Evolutionary conservation across 2,329 filamentous ascomycete species (phyloP).

Genomic region (Calonectria pseudoturangicola): DNA sequence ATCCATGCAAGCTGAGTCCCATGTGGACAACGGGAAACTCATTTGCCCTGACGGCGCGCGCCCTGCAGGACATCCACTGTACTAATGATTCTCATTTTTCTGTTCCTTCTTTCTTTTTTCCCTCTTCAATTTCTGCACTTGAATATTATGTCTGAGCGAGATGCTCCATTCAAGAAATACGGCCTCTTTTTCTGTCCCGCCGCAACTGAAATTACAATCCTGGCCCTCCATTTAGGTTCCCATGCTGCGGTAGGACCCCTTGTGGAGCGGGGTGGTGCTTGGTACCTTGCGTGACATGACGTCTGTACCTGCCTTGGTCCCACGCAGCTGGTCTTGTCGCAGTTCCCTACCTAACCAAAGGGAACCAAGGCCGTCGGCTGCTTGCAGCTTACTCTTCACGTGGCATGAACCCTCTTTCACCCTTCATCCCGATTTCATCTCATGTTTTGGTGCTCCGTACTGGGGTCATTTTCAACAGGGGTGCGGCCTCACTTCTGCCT

Average conservation of each 20-base stretch:
- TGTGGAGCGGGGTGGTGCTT: slow-evolving; percentile 24
- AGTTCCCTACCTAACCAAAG: background rate
- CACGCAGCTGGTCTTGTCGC: slow-evolving; percentile 22
- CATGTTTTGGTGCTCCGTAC: background rate
- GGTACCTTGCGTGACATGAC: slow-evolving; percentile 25
- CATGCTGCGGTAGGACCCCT: slow-evolving; percentile 14
- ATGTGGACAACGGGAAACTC: slow-evolving; percentile 38
- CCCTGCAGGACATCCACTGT: slow-evolving; percentile 16
- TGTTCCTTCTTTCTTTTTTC: background rate
- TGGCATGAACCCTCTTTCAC: slow-evolving; percentile 4
- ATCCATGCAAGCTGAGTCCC: slow-evolving; percentile 50
- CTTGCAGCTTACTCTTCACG: background rate
- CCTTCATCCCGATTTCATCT: slow-evolving; percentile 4
- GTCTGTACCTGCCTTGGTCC: slow-evolving; percentile 27
- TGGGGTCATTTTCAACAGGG: background rate
- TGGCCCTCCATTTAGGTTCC: background rate
- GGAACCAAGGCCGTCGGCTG: background rate
- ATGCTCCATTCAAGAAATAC: background rate
- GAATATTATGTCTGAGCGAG: slow-evolving; percentile 1
- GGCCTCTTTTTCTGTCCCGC: background rate
- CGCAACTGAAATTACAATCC: background rate
- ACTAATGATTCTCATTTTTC: slow-evolving; percentile 13
- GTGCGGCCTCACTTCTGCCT: background rate
- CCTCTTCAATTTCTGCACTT: too few species aligned
- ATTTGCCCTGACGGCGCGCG: background rate